Conservation (phyloP, 2,329 filamentous ascomycete species). For the Pseudogymnoascus sp. region DNA sequence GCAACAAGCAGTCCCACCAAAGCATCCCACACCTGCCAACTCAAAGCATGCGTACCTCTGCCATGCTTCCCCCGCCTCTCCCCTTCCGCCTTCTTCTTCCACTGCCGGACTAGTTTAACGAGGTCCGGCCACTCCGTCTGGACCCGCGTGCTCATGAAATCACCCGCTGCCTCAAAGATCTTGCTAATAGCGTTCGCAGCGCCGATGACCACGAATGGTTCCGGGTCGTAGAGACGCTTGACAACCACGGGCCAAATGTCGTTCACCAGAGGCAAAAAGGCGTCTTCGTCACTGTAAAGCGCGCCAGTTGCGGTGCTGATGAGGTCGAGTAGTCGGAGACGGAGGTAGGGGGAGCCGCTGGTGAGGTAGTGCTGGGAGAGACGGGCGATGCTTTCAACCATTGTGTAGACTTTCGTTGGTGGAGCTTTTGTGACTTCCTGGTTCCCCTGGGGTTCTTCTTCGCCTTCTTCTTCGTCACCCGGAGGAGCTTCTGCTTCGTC, state of each 20-base stretch:
- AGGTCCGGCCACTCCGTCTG: conserved; percentile 62
- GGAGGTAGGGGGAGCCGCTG: conserved; percentile 70
- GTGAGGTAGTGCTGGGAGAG: conserved; percentile 88
- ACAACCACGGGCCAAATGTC: conserved; percentile 80
- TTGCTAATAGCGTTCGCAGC: conserved; percentile 61
- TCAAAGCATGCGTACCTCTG: conserved; percentile 53
- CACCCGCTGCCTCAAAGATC: conserved; percentile 65
- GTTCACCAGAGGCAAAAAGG: conserved; percentile 83
- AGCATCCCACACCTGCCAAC: conserved; percentile 57
- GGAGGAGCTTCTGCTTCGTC: conserved; percentile 24
- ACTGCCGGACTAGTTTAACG: conserved; percentile 42
- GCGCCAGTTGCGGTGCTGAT: conserved; percentile 64
- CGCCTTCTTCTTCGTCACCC: conserved; percentile 29
- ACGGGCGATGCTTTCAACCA: conserved; percentile 72
- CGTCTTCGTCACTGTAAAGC: conserved; percentile 68
- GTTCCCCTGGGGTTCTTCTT: conserved; percentile 30
- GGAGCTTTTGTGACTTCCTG: conserved; percentile 48
- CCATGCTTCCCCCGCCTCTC: conserved; percentile 29
- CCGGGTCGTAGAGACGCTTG: conserved; percentile 56
- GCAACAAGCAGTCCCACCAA: conserved; percentile 50
- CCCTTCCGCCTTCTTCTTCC: conserved; percentile 35
- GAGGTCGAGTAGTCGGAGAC: conserved; percentile 69
- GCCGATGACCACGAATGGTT: conserved; percentile 61
- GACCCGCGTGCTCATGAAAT: conserved; percentile 72
- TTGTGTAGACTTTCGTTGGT: conserved; percentile 70